These are phyloP conservation scores for Casaregolazyma lundiana DNA, from an alignment of 1,139 yeast genomes.

Conservation along the genomic window DNA sequence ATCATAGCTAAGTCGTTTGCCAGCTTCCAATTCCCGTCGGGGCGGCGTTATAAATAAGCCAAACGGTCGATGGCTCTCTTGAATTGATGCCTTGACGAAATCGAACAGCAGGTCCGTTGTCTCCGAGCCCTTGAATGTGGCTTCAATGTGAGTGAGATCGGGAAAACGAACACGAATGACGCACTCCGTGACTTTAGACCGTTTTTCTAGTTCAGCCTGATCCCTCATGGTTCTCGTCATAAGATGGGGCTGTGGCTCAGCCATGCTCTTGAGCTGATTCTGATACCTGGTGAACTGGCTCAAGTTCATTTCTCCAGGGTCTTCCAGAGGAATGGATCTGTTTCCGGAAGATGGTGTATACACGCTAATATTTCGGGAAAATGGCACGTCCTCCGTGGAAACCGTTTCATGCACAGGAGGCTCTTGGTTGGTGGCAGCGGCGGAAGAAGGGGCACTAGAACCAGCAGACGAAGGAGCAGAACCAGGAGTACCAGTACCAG, in stretches of 20 bases:
- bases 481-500: background rate
- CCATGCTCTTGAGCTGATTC: conserved; percentile 22
- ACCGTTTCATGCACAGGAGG: background rate
- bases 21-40: conserved; percentile 19
- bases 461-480: background rate
- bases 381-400: background rate
- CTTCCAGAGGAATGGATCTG: conserved; percentile 1
- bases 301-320: conserved; percentile 20
- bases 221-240: conserved; percentile 30
- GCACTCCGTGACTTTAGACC: conserved; percentile 18
- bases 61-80: conserved; percentile 23
- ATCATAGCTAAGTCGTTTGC: conserved; percentile 21
- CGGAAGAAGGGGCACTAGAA: background rate
- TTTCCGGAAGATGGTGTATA: conserved; percentile 19
- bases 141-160: conserved; percentile 31
- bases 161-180: conserved; percentile 32
- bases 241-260: conserved; percentile 28
- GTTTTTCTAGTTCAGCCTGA: conserved; percentile 23
- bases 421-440: background rate
- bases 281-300: conserved; percentile 24
- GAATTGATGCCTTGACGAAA: conserved; percentile 26
- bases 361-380: conserved; percentile 19
- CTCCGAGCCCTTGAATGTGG: conserved; percentile 28
- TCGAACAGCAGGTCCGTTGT: conserved; percentile 26
- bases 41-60: conserved; percentile 31